phyloP scores from a whole-genome alignment of 805 yeast genomes.

The Yamadazyma paraphyllophila region DNA sequence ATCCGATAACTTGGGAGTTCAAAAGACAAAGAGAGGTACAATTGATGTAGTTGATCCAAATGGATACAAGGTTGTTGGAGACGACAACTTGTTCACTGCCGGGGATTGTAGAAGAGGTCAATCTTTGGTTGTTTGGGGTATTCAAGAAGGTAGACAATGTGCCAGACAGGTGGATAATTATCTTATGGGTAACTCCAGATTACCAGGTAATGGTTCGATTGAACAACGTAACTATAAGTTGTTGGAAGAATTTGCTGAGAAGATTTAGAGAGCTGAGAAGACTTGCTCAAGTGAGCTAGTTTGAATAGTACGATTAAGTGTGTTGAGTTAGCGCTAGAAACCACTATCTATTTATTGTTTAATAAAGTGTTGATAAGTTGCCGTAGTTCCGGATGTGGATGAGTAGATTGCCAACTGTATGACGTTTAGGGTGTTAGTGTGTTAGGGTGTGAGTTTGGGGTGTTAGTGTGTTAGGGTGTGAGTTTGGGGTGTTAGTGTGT shows the following conservation, averaged over 20 bases:
- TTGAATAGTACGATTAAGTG: too few relatives aligned
- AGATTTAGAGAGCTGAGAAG: constrained; percentile 35
- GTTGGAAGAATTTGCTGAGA: constrained; percentile 72
- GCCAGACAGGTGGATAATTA: constrained; percentile 87
- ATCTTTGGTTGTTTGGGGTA: constrained; percentile 98
- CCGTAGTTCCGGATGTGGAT: too few relatives aligned
- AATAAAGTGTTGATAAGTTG: not conserved
- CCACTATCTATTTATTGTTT: not conserved
- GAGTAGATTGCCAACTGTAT: too few relatives aligned
- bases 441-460: too few relatives aligned
- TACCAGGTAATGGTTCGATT: constrained; percentile 94
- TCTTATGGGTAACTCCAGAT: constrained; percentile 72
- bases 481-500: too few relatives aligned
- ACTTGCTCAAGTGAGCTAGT: not conserved
- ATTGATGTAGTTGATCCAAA: constrained; percentile 60
- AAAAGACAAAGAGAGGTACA: constrained; percentile 82
- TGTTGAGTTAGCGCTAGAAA: constrained; percentile 7
- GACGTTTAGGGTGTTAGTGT: too few relatives aligned
- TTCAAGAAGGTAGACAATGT: constrained; percentile 98
- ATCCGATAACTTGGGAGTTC: constrained; percentile 64
- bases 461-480: too few relatives aligned
- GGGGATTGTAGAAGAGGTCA: constrained; percentile 99
- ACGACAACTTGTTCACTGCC: constrained; percentile 81
- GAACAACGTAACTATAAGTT: constrained; percentile 78
- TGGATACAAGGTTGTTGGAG: constrained; percentile 61